These are phyloP conservation scores for Parmales sp. DNA, from an alignment of 108 stramenopile species.

Conservation along the genomic window DNA sequence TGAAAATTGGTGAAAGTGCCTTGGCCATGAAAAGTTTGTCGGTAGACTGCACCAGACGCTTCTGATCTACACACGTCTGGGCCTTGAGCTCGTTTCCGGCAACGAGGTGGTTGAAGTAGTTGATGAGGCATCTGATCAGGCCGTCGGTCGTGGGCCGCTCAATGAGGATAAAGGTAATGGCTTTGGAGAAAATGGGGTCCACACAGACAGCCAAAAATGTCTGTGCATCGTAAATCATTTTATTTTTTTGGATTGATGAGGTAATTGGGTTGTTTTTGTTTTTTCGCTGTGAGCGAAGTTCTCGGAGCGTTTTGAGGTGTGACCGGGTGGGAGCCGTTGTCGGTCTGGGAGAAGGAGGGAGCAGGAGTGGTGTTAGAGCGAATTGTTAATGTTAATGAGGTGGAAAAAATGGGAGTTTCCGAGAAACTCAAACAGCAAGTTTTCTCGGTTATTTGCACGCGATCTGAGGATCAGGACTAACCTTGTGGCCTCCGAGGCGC, in stretches of 20 bases:
- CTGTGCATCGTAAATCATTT: background rate
- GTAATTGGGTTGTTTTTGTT: background rate
- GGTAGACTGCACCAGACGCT: background rate
- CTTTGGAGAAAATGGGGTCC: background rate
- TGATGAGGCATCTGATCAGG: background rate
- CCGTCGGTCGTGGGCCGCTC: background rate
- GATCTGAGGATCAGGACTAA: too few species aligned
- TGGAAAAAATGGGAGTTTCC: too few species aligned
- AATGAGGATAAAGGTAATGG: conserved; percentile 5
- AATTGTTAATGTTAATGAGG: too few species aligned
- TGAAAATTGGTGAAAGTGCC: conserved; percentile 3
- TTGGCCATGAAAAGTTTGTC: conserved; percentile 7
- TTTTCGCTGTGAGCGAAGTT: background rate
- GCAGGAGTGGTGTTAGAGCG: too few species aligned
- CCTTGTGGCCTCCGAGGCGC: too few species aligned
- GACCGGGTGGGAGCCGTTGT: background rate
- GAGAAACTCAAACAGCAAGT: too few species aligned
- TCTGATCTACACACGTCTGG: background rate
- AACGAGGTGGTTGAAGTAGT: conserved; percentile 5
- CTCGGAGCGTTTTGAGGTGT: background rate
- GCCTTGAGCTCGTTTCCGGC: background rate
- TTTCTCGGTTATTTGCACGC: too few species aligned
- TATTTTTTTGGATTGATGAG: background rate
- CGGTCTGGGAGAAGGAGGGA: background rate
- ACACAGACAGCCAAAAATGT: background rate